Evolutionary conservation across 2,329 filamentous ascomycete genomes (phyloP), one percentile per base, ranked within the genome.

Genomic region (Huntiella abstrusa): DNA sequence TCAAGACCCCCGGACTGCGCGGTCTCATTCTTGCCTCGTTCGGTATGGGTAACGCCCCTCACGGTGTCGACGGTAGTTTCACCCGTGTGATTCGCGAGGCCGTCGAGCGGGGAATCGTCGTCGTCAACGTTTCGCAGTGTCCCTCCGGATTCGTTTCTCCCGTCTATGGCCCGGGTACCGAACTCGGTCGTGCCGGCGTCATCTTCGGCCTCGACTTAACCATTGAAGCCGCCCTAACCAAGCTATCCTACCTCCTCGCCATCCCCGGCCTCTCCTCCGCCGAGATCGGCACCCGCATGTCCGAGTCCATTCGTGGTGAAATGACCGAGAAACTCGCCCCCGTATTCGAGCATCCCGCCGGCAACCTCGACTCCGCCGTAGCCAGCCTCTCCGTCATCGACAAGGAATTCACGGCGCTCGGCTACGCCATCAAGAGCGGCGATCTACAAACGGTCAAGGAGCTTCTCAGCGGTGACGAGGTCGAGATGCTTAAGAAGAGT

Each of bases 121-220:
- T 95, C 50, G 83, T 94, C 53, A 94, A 92, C 58, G 79, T 95
- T 50, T 92, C 83, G 43, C 87, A 95, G 64, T 95, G 87, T 68
- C 71, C 79, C 54, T 79, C 73, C 50, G 81, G 81, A 38, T 81
- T 80, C 55, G 81, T 85, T 15, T 83, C 75, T 43, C 80, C 81
- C 3, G 68, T 85, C n/a, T 86, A 85, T 62, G 81, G 80, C 1
- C 75, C 81, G 0, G 81, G 77, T 6, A 83, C 83, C 53, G 77
- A 80, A 36, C 72, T 94, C 13, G 84, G 83, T 35, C 72, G 78
- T 46, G 83, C 83, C 2, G 87, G 87, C 33, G 84, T 95, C 42
- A 83, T 93, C 32, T 87, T 91, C 53, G 87, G 87, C 4, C 75
- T 87, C 53, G 86, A 93, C 56, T 70, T 94, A 62, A 95, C 87